Percentiles rank a stretch among this genome's conserved stretches.
Evolutionary conservation across 352 stramenopile genomes (phyloP).

Genomic region (Phytophthora sansomeana): DNA sequence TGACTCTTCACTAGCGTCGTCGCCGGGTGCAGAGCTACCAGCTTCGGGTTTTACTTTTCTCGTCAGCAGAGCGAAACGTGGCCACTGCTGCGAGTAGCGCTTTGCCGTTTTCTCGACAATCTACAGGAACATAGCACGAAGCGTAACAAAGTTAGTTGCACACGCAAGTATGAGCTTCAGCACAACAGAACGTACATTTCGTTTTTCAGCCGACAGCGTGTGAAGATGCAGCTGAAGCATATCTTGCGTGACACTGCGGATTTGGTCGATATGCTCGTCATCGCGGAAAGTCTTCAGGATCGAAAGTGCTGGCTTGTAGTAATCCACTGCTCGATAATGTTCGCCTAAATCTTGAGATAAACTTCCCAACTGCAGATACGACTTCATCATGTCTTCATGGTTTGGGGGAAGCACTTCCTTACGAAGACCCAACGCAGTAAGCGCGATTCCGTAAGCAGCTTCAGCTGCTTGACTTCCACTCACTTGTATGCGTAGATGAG

Average conservation of each 20-base stretch:
- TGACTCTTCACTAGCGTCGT: slow-evolving; percentile 24
- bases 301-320: slow-evolving; percentile 46
- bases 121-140: slow-evolving; percentile 23
- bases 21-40: slow-evolving; percentile 2
- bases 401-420: slow-evolving; percentile 36
- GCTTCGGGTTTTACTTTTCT: slow-evolving; percentile 7
- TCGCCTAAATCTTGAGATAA: slow-evolving; percentile 55
- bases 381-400: slow-evolving; percentile 48
- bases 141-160: slow-evolving; percentile 14
- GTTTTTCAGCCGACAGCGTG: slow-evolving; percentile 47
- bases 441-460: slow-evolving; percentile 50
- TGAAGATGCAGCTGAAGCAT: slow-evolving; percentile 53
- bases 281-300: slow-evolving; percentile 39
- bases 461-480: slow-evolving; percentile 33
- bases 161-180: background rate
- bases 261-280: slow-evolving; percentile 36
- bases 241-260: slow-evolving; percentile 47
- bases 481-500: slow-evolving; percentile 29
- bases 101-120: slow-evolving; percentile 51
- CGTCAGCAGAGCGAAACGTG: slow-evolving; percentile 31
- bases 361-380: slow-evolving; percentile 54
- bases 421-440: slow-evolving; percentile 47
- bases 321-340: slow-evolving; percentile 63
- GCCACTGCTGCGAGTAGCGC: slow-evolving; percentile 35
- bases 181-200: slow-evolving; percentile 25